These are phyloP conservation scores for Trametes versicolor DNA, from an alignment of 1,284 basidiomycete genomes.

Conservation along the genomic window DNA sequence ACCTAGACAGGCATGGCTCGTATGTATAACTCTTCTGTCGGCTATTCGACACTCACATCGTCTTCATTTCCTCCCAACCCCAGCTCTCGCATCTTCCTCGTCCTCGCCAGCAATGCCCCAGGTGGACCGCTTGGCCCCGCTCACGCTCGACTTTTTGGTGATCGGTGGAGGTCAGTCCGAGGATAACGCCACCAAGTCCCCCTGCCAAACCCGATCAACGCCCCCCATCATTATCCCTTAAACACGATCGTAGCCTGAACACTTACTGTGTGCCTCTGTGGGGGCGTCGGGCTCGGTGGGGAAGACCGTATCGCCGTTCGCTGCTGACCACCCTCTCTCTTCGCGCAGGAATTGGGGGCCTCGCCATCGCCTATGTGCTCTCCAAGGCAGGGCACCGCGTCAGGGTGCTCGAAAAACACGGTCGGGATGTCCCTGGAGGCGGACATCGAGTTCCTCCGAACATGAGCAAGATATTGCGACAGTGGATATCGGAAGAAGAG, in stretches of 20 bases:
- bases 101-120: conserved; percentile 29
- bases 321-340: background rate
- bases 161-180: conserved; percentile 37
- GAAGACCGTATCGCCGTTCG: background rate
- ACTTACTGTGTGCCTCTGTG: conserved; percentile 12
- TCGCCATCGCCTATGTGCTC: conserved; percentile 61
- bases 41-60: background rate
- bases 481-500: conserved; percentile 60
- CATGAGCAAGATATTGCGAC: conserved; percentile 57
- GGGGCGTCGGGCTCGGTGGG: background rate
- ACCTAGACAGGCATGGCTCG: conserved; percentile 15
- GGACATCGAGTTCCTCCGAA: conserved; percentile 64
- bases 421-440: conserved; percentile 46
- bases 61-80: background rate
- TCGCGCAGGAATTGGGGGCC: conserved; percentile 49
- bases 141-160: conserved; percentile 37
- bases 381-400: conserved; percentile 60
- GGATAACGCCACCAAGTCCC: conserved; percentile 9
- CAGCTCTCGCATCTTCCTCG: conserved; percentile 12
- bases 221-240: conserved; percentile 7
- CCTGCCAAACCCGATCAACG: conserved; percentile 13
- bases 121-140: conserved; percentile 24
- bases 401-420: conserved; percentile 56
- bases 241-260: background rate
- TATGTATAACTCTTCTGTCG: conserved; percentile 13